Conservation (phyloP, 2,329 filamentous ascomycete genomes). For the Fusarium redolens region DNA sequence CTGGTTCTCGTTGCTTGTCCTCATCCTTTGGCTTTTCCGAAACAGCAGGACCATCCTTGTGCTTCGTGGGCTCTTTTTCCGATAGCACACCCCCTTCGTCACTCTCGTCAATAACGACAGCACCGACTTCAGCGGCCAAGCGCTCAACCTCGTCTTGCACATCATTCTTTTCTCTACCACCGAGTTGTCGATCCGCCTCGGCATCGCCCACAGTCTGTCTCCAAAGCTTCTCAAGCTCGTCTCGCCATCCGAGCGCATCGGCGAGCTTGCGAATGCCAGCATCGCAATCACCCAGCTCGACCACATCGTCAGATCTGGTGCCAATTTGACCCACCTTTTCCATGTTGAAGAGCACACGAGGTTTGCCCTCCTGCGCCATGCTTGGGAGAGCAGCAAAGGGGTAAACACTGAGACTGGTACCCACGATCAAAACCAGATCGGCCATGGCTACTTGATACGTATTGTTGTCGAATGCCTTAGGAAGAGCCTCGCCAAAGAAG, state of each 20-base stretch:
- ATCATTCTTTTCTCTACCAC: constrained; percentile 49
- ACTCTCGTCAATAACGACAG: constrained; percentile 48
- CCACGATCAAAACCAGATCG: constrained; percentile 86
- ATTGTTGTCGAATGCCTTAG: constrained; percentile 51
- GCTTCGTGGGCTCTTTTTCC: not conserved
- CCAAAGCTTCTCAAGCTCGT: constrained; percentile 85
- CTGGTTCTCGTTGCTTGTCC: not conserved
- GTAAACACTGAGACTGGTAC: constrained; percentile 87
- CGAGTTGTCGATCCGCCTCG: constrained; percentile 63
- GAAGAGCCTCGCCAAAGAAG: constrained; percentile 84
- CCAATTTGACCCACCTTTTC: constrained; percentile 86
- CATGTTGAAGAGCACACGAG: constrained; percentile 87
- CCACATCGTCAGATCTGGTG: constrained; percentile 81
- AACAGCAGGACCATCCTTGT: not conserved
- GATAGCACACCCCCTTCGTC: not conserved
- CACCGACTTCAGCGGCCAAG: constrained; percentile 52
- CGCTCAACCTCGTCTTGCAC: constrained; percentile 59
- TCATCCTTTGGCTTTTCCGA: not conserved
- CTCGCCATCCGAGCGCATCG: constrained; percentile 82
- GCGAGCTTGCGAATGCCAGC: constrained; percentile 82
- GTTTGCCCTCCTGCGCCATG: constrained; percentile 69
- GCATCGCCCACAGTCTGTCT: constrained; percentile 71
- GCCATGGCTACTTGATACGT: constrained; percentile 66
- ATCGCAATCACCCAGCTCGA: constrained; percentile 87
- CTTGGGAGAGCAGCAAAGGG: constrained; percentile 87